Evolutionary conservation across 208 protist genomes (phyloP).

Genomic region (Leishmania tropica): DNA sequence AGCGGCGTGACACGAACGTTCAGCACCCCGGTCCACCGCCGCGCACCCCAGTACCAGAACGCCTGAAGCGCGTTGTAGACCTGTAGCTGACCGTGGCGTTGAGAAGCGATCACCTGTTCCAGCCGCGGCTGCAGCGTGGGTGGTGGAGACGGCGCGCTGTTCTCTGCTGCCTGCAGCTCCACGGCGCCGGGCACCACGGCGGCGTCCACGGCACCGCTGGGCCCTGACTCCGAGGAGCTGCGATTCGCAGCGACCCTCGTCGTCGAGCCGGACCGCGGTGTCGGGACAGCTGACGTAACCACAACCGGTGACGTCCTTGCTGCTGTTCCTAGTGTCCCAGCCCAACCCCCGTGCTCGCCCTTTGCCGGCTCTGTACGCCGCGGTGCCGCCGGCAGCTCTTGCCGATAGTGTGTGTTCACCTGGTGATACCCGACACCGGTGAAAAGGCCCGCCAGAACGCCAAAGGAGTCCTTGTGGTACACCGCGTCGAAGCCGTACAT

Average conservation of each 20-base stretch:
- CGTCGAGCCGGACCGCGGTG: background rate
- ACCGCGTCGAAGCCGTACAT: slow-evolving; percentile 51
- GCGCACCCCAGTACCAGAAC: slow-evolving; percentile 36
- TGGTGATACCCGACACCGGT: slow-evolving; percentile 38
- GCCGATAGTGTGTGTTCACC: slow-evolving; percentile 17
- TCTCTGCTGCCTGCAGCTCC: background rate
- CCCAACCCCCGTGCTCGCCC: background rate
- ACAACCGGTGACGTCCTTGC: background rate
- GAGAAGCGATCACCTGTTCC: slow-evolving; percentile 11
- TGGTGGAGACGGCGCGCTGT: background rate
- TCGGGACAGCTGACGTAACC: background rate
- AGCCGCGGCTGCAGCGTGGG: background rate
- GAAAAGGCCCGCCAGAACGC: slow-evolving; percentile 43
- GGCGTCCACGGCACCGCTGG: background rate
- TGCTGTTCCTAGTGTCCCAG: background rate
- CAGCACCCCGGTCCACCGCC: slow-evolving; percentile 32
- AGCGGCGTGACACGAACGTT: slow-evolving; percentile 29
- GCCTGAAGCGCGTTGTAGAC: slow-evolving; percentile 28
- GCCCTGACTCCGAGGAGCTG: background rate
- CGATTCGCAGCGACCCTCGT: background rate
- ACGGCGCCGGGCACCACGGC: background rate
- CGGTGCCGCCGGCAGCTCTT: slow-evolving; percentile 7
- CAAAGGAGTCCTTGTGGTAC: slow-evolving; percentile 43
- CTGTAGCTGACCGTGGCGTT: slow-evolving; percentile 14
- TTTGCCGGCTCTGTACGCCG: background rate